Evolutionary conservation across 179 eudicot species (phyloP).

Genomic region (Silene noctiflora): DNA sequence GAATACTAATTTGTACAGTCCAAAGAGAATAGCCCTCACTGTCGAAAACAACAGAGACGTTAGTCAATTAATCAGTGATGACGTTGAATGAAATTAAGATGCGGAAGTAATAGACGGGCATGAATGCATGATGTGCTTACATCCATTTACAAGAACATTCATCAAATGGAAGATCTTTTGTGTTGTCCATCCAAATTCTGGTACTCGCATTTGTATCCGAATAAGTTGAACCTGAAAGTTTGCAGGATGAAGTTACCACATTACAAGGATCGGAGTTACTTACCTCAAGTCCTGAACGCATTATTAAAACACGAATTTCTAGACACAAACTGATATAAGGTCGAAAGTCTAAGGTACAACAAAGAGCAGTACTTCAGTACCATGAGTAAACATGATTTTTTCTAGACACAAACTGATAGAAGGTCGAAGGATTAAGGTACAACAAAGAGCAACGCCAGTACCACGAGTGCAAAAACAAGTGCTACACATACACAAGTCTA

Average conservation of each 20-base stretch:
- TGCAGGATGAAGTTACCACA: neutral
- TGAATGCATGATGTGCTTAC: constrained; percentile 36
- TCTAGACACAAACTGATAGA: too few species aligned
- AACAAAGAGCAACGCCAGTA: too few species aligned
- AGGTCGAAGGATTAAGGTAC: too few species aligned
- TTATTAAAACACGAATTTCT: too few species aligned
- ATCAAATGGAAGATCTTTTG: constrained; percentile 75
- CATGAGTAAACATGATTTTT: too few species aligned
- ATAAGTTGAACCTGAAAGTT: constrained; percentile 57
- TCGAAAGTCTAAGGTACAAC: too few species aligned
- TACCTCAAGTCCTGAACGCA: too few species aligned
- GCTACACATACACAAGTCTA: too few species aligned
- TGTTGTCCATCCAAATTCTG: constrained; percentile 75
- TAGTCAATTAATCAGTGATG: neutral
- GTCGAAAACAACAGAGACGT: constrained; percentile 21
- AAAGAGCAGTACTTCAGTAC: too few species aligned
- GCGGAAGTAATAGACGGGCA: neutral
- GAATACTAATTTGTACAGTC: constrained; percentile 43
- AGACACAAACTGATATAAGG: too few species aligned
- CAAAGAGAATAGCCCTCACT: constrained; percentile 65
- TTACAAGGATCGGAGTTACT: too few species aligned
- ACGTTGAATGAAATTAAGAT: neutral
- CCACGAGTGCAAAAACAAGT: too few species aligned
- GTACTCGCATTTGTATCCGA: constrained; percentile 59
- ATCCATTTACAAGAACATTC: constrained; percentile 66